phyloP scores from a whole-genome alignment of 2,329 filamentous ascomycete genomes.

The Metarhizium humberi region DNA sequence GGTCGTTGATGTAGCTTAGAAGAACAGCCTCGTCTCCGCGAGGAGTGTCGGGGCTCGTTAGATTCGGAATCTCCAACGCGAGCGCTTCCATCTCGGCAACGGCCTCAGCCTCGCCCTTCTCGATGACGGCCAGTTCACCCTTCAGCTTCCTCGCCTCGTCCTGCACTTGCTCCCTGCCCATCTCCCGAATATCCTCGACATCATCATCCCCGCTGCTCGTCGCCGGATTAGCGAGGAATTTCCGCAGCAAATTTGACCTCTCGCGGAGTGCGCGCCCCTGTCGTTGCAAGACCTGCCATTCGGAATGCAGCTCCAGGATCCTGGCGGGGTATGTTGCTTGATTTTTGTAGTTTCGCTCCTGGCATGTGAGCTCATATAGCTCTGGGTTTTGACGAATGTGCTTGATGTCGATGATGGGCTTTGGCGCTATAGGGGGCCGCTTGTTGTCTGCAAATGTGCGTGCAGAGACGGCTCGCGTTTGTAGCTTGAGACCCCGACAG shows the following conservation, averaged over 20 bases:
- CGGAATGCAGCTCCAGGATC: constrained; percentile 46
- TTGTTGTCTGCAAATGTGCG: constrained; percentile 19
- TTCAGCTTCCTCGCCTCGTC: constrained; percentile 59
- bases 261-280: constrained; percentile 54
- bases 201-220: constrained; percentile 35
- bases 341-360: constrained; percentile 69
- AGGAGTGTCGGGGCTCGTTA: constrained; percentile 71
- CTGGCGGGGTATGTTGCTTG: constrained; percentile 44
- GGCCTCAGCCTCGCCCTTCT: constrained; percentile 51
- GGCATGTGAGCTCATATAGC: constrained; percentile 73
- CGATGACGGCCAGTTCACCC: constrained; percentile 47
- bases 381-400: constrained; percentile 81
- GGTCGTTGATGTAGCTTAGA: constrained; percentile 70
- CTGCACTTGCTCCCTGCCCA: constrained; percentile 44
- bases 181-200: constrained; percentile 21
- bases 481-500: constrained; percentile 13
- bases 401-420: constrained; percentile 72
- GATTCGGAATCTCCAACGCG: constrained; percentile 74
- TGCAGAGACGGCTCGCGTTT: constrained; percentile 6
- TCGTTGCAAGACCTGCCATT: constrained; percentile 51
- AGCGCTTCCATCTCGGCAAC: constrained; percentile 60
- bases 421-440: constrained; percentile 65
- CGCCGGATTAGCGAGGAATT: constrained; percentile 41
- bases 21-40: constrained; percentile 55
- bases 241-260: constrained; percentile 54